Evolutionary conservation across 2,329 filamentous ascomycete species (phyloP), one percentile per base, ranked within the genome.

Genomic region (Esteya vermicola): DNA sequence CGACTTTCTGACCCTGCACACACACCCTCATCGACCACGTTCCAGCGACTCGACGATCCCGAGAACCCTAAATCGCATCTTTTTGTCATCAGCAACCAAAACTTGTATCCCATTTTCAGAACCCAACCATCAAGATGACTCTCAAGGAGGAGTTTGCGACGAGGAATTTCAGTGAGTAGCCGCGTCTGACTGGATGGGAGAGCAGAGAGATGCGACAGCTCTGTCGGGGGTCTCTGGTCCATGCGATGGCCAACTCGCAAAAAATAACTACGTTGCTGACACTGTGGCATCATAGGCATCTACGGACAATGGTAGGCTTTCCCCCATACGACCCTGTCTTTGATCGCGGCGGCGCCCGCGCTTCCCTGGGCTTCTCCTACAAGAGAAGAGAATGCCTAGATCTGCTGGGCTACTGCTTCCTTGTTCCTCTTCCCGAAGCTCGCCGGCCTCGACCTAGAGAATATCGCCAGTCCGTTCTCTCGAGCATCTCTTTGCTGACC

Each of bases 111-210:
- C n/a, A n/a, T n/a, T n/a, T n/a, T n/a, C n/a, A 6, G n/a, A n/a
- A n/a, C n/a, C n/a, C 33, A 40, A 22, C 38, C 25, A 28, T 16
- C 44, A 42, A 13, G 9, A 50, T 50, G 49, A 72, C 75, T 57
- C 68, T 82, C 63, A 72, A 72, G 60, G 78, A 82, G 55, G 78
- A 82, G 61, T 80, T 83, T 56, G 70, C 70, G 57, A 79, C 77
- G 45, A 68, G 78, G 54, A 83, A 83, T 63, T 83, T 83, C 63
- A 83, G 78, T 82, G 67, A 37, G 41, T 42, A 22, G 44, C 4
- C 6, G 21, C 19, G 19, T 28, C 4, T 8, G 27, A 31, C 12
- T 6, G 16, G 8, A n/a, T 16, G 16, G 19, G 25, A 36, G 36
- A 43, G 38, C 14, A 28, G 40, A 19, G 37, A 40, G 36, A 26